Conservation (phyloP, 1,139 yeast genomes). For the Sugiyamaella neomexicana region DNA sequence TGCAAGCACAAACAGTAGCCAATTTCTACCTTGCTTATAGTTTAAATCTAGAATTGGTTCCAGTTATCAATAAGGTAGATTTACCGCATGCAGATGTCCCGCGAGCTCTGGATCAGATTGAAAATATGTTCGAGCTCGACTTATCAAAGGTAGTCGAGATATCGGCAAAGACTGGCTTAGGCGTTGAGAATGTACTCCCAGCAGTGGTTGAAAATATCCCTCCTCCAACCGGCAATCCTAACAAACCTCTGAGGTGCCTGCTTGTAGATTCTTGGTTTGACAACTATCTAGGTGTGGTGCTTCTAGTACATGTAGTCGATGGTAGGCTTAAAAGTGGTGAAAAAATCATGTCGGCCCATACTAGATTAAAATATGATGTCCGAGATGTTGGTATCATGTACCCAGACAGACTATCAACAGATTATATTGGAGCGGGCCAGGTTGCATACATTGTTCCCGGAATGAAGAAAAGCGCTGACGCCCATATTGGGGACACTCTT, state of each 20-base stretch:
- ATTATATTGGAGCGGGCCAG: conserved; percentile 76
- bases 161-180: conserved; percentile 87
- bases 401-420: conserved; percentile 70
- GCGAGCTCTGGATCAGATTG: conserved; percentile 78
- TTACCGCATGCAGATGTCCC: conserved; percentile 85
- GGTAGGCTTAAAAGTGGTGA: conserved; percentile 75
- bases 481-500: conserved; percentile 89
- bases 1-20: conserved; percentile 97
- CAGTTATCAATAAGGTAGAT: conserved; percentile 91
- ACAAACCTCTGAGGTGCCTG: conserved; percentile 67
- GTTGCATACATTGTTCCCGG: conserved; percentile 94
- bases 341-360: conserved; percentile 74
- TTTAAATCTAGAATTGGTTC: conserved; percentile 76
- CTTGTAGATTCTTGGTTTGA: conserved; percentile 98
- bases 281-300: conserved; percentile 87
- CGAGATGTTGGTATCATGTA: conserved; percentile 95
- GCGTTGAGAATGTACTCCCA: conserved; percentile 75
- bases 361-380: conserved; percentile 74
- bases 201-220: conserved; percentile 78
- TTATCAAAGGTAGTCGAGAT: conserved; percentile 76
- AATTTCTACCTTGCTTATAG: conserved; percentile 89
- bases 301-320: conserved; percentile 81
- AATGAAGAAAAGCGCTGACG: conserved; percentile 84
- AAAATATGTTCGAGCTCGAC: conserved; percentile 76
- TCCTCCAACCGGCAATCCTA: conserved; percentile 57